Base-by-base conservation (phyloP, 768 basidiomycete species). In the Podaxis sp. region DNA sequence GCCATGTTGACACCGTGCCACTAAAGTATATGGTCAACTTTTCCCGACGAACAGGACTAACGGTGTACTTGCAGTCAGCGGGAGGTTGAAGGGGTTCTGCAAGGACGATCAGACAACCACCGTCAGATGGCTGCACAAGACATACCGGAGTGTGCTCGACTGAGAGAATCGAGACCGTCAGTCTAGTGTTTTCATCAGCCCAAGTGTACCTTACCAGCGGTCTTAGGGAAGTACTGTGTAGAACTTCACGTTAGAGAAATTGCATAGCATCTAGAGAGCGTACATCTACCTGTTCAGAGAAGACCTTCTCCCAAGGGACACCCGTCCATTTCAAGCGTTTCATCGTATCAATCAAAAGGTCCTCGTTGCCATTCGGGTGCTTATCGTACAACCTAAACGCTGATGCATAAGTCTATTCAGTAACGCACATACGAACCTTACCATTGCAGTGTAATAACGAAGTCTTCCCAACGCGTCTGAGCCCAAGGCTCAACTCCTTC, bases 1-100 rank as follows among this genome's bases (percentile, higher is more conserved):
- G 83, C 82, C 76, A 86, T 77, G 67, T 85, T 85, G 57, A 85
- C 84, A 19, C 82, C 84, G 66, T 85, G 84, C 84, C 83, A 85
- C 73, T 82, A 19, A 49, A 17, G n/a, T 36, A 67, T 48, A 5
- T 1, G 51, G n/a, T 66, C 9, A 67, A 39, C 46, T n/a, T 57
- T n/a, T n/a, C 9, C 22, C 38, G 15, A 15, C 13, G 5, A 26
- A 38, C 1, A 22, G n/a, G 11, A 26, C 52, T 11, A 30, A n/a
- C 15, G 5, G 51, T 46, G 22, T 5, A 65, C 73, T 49, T 52
- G 77, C 77, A n/a, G 78, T 77, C 63, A 78, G 63, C 0, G 74
- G 73, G 1, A 79, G 73, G 39, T 76, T 73, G 71, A 85, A 83
- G 1, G 83, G 83, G 62, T 83, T 84, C 75, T 76, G 48, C 4